phyloP scores from a whole-genome alignment of 2,329 filamentous ascomycete genomes.

The Alternaria postmessia region DNA sequence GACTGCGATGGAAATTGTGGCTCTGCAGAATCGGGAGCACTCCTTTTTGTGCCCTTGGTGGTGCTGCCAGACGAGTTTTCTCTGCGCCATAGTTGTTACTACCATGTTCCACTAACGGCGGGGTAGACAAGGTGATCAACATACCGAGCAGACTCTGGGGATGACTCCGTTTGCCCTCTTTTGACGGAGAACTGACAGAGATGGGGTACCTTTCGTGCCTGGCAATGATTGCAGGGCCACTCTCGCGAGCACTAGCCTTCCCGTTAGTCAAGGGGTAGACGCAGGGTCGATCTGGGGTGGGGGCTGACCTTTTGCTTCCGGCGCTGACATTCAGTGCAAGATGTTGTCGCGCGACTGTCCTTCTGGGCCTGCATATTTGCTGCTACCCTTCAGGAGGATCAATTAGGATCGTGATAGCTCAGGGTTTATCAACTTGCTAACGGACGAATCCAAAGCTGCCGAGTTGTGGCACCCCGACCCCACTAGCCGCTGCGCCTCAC shows the following conservation, averaged over 20 bases:
- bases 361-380: slow-evolving; percentile 34
- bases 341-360: slow-evolving; percentile 35
- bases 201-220: slow-evolving; percentile 58
- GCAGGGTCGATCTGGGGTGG: slow-evolving; percentile 11
- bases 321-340: slow-evolving; percentile 60
- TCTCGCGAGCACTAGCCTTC: slow-evolving; percentile 56
- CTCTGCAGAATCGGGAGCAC: slow-evolving; percentile 19
- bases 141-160: slow-evolving; percentile 29
- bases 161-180: slow-evolving; percentile 35
- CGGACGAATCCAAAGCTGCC: slow-evolving; percentile 10
- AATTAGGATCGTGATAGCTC: neutral
- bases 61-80: slow-evolving; percentile 21
- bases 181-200: slow-evolving; percentile 57
- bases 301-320: slow-evolving; percentile 59
- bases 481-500: slow-evolving; percentile 15
- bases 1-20: slow-evolving; percentile 5
- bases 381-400: neutral
- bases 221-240: slow-evolving; percentile 62
- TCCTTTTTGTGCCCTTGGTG: slow-evolving; percentile 32
- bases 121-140: slow-evolving; percentile 8
- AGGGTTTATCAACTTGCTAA: slow-evolving; percentile 3
- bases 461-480: slow-evolving; percentile 12
- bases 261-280: slow-evolving; percentile 24
- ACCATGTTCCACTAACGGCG: neutral
- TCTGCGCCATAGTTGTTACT: slow-evolving; percentile 19